Evolutionary conservation across 352 stramenopile species (phyloP).

Genomic region (Globisporangium okanoganense): DNA sequence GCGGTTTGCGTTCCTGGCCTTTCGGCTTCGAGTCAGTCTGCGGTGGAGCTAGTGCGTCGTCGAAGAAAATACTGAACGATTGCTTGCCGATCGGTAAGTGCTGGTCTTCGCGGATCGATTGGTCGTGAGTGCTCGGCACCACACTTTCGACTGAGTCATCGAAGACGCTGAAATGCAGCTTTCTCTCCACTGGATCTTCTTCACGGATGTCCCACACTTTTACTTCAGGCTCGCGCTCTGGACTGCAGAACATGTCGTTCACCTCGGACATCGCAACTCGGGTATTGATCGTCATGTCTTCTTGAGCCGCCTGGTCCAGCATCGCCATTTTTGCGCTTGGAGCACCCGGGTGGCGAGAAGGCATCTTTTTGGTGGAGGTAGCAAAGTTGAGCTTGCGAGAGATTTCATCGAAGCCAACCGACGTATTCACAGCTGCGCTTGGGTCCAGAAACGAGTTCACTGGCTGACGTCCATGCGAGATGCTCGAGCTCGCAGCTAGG

Average conservation of each 20-base stretch:
- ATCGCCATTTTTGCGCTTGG: conserved; percentile 14
- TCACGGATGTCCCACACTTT: conserved; percentile 46
- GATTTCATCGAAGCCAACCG: conserved; percentile 13
- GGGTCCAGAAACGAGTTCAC: conserved; percentile 20
- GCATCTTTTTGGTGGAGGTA: conserved; percentile 15
- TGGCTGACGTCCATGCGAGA: background rate
- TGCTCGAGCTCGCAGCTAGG: conserved; percentile 2
- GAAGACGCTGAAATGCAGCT: conserved; percentile 82
- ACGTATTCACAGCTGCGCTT: conserved; percentile 8
- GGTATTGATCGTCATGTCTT: conserved; percentile 89
- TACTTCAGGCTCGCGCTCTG: conserved; percentile 35
- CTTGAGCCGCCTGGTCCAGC: conserved; percentile 44
- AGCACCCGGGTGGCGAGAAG: conserved; percentile 6
- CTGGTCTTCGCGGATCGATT: conserved; percentile 41
- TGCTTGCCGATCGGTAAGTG: conserved; percentile 36
- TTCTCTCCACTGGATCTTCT: conserved; percentile 71
- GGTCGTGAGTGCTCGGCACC: conserved; percentile 39
- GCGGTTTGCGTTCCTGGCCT: conserved; percentile 49
- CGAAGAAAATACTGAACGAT: conserved; percentile 44
- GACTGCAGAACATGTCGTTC: conserved; percentile 87
- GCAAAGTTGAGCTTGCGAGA: conserved; percentile 22
- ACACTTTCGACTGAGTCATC: conserved; percentile 77
- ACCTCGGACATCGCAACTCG: conserved; percentile 79
- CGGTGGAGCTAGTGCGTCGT: conserved; percentile 28
- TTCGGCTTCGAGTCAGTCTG: conserved; percentile 26